phyloP scores from a whole-genome alignment of 2,329 filamentous ascomycete genomes.

The Aspergillus caelatus region DNA sequence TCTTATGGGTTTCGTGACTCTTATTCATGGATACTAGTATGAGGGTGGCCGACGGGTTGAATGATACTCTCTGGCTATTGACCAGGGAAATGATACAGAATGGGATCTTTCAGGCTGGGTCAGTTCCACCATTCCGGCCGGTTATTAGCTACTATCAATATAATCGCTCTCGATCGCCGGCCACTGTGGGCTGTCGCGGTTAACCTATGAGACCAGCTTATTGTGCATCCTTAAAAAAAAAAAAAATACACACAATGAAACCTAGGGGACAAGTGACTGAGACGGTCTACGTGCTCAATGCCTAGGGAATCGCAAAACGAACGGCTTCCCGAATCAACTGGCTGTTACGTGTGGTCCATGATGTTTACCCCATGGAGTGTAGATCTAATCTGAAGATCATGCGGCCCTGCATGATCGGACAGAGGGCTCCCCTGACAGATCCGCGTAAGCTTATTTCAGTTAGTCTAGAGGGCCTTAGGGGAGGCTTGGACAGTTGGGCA shows the following conservation, averaged over 20 bases:
- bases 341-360: not conserved
- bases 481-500: not conserved
- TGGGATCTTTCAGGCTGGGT: slow-evolving; percentile 25
- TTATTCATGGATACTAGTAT: slow-evolving; percentile 27
- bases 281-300: not conserved
- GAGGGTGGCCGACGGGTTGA: slow-evolving; percentile 33
- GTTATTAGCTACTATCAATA: slow-evolving; percentile 27
- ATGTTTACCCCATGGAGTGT: not conserved
- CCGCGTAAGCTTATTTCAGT: slow-evolving; percentile 12
- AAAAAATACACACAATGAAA: not conserved
- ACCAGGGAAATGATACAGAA: slow-evolving; percentile 24
- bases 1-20: slow-evolving; percentile 38
- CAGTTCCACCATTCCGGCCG: slow-evolving; percentile 18
- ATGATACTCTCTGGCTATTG: slow-evolving; percentile 24
- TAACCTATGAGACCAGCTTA: slow-evolving; percentile 18
- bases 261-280: not conserved
- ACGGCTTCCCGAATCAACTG: not conserved
- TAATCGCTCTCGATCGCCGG: slow-evolving; percentile 24
- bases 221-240: not conserved
- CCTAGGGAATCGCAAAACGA: not conserved
- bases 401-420: slow-evolving; percentile 8
- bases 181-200: slow-evolving; percentile 21
- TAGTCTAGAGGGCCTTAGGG: slow-evolving; percentile 1
- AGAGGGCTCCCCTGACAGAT: slow-evolving; percentile 8
- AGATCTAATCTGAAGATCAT: slow-evolving; percentile 12